Evolutionary conservation across 352 stramenopile species (phyloP).

Genomic region (Globisporangium camurandrum): DNA sequence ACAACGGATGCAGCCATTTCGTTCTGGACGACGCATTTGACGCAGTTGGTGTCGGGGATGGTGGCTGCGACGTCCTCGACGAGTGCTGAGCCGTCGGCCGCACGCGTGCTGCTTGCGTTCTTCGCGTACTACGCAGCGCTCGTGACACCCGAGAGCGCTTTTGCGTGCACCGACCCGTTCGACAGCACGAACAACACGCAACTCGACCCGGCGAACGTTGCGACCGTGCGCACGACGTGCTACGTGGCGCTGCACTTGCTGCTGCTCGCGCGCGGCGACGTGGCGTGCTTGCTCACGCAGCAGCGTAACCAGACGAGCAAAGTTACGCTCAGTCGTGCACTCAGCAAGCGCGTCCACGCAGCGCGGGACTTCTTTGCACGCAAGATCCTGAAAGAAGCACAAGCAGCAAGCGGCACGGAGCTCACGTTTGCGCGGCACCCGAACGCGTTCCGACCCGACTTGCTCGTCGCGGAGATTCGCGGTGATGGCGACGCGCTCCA

Average conservation of each 20-base stretch:
- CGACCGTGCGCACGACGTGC: constrained; percentile 52
- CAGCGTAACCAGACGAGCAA: constrained; percentile 42
- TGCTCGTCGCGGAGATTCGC: constrained; percentile 64
- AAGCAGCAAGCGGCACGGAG: constrained; percentile 32
- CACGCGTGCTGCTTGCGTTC: constrained; percentile 52
- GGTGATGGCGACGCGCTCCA: constrained; percentile 55
- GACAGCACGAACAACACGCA: constrained; percentile 59
- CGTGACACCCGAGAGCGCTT: constrained; percentile 31
- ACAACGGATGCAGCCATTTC: constrained; percentile 46
- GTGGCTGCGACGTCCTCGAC: too few relatives aligned
- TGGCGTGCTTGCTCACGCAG: constrained; percentile 44
- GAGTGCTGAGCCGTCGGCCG: constrained; percentile 21
- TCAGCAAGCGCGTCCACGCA: constrained; percentile 51
- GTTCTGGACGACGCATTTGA: constrained; percentile 57
- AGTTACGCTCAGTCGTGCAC: constrained; percentile 64
- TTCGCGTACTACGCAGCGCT: constrained; percentile 49
- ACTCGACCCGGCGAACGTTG: constrained; percentile 29
- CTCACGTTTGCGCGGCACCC: constrained; percentile 38
- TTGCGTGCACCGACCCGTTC: constrained; percentile 51
- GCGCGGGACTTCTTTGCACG: constrained; percentile 55
- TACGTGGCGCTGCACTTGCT: constrained; percentile 60
- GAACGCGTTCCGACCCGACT: constrained; percentile 54
- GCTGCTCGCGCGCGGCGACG: constrained; percentile 48
- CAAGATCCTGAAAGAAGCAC: constrained; percentile 39
- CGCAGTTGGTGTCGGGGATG: constrained; percentile 25